Base-by-base conservation (phyloP, 176 grass and related monocot genomes). In the Puccinellia tenuiflora region DNA sequence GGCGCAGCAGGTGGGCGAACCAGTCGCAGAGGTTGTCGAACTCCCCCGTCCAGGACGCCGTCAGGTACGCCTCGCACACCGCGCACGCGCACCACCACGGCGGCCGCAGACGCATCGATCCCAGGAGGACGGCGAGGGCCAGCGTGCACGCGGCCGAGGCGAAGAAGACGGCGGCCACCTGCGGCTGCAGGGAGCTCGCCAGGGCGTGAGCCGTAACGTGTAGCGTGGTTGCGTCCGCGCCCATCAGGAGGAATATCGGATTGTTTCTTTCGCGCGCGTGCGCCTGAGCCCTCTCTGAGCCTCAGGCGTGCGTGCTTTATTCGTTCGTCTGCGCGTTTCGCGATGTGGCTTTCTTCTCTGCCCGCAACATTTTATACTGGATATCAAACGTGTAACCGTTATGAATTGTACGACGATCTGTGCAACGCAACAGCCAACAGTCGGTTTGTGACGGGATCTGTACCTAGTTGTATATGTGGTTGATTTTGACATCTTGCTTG, bases 11-110 rank as follows among this genome's bases (percentile, higher is more conserved):
- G 76, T 98, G 80, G 8, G 96, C 90, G 67, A 88, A 89, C 96
- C 96, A 98, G 83, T 98, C 96, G 65, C 88, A 86, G 79, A 98
- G 89, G 87, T 95, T 95, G 51, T 89, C 87, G 81, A 91, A 91
- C 66, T 98, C 79, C 0, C 39, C 77, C 14, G 88, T 52, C 94
- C 94, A 97, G 38, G 94, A 97, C n/a, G 80, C 85, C 45, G 92
- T 90, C 37, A 97, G 83, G 83, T 92, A 95, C 0, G 88, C 83
- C 65, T 85, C 85, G 85, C 93, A 95, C 8, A 95, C 88, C 9
- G 79, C 3, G 62, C 94, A 97, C 59, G 86, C 82, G 90, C 94
- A 97, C 87, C 88, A 94, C 90, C 94, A 88, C 40, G 90, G 86
- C 63, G 81, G 83, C 1, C 77, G 62, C 60, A 83, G 56, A 30